Evolutionary conservation across 345 rosid species (phyloP).

Genomic region (Rhizophora mangle): DNA sequence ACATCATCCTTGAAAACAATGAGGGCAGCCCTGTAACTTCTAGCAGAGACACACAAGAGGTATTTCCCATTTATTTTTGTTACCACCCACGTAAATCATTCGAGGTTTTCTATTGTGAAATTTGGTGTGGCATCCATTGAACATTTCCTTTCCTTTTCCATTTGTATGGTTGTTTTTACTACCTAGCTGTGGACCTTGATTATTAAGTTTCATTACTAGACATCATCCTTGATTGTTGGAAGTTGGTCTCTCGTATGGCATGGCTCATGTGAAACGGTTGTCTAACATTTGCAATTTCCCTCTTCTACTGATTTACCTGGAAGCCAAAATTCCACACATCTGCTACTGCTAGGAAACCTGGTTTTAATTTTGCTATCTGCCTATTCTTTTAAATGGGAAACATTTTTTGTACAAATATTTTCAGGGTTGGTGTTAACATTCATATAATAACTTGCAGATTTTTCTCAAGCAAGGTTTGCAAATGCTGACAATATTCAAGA

Average conservation of each 20-base stretch:
- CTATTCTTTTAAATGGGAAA: background rate
- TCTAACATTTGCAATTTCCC: background rate
- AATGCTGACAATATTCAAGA: slow-evolving; percentile 62
- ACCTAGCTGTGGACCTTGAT: too few relatives aligned
- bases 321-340: background rate
- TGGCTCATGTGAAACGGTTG: background rate
- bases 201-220: too few relatives aligned
- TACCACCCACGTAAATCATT: too few relatives aligned
- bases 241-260: too few relatives aligned
- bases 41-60: slow-evolving; percentile 84
- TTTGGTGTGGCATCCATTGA: background rate
- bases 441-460: slow-evolving; percentile 32
- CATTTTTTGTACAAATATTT: background rate
- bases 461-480: slow-evolving; percentile 62
- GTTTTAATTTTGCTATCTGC: background rate
- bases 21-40: slow-evolving; percentile 61
- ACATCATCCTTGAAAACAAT: slow-evolving; percentile 64
- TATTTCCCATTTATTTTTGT: slow-evolving; percentile 9
- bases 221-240: too few relatives aligned
- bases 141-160: too few relatives aligned
- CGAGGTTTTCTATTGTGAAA: background rate
- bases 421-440: background rate
- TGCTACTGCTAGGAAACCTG: background rate
- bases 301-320: background rate
- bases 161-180: too few relatives aligned